These are phyloP conservation scores for Coffea eugenioides DNA, from an alignment of 257 asterid species.

Conservation along the genomic window DNA sequence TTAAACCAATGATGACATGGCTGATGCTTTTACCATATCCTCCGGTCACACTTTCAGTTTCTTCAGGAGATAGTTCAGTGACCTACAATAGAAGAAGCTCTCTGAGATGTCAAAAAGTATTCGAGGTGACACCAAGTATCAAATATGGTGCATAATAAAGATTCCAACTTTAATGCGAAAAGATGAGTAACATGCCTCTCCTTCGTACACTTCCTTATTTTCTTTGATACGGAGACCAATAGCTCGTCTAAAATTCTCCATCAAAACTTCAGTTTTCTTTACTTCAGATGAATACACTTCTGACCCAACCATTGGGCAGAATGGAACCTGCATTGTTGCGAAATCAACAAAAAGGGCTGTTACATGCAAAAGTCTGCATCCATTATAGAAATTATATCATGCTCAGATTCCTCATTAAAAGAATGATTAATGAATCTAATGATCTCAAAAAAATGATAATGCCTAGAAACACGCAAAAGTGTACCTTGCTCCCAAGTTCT, in stretches of 20 bases:
- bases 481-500: slow-evolving; percentile 98
- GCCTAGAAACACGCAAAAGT: neutral
- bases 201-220: slow-evolving; percentile 96
- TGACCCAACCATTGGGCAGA: slow-evolving; percentile 99
- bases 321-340: slow-evolving; percentile 63
- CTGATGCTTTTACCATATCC: slow-evolving; percentile 93
- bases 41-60: slow-evolving; percentile 87
- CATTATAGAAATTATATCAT: no score
- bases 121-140: neutral
- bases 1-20: slow-evolving; percentile 92
- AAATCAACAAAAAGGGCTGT: slow-evolving; percentile 11
- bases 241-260: slow-evolving; percentile 94
- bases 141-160: neutral
- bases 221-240: slow-evolving; percentile 95
- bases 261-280: slow-evolving; percentile 90
- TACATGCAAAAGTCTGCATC: no score
- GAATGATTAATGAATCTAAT: neutral
- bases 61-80: slow-evolving; percentile 94
- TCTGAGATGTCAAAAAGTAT: slow-evolving; percentile 1
- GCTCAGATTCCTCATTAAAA: neutral
- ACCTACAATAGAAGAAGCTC: slow-evolving; percentile 49
- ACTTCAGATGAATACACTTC: slow-evolving; percentile 98
- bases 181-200: slow-evolving; percentile 58
- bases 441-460: neutral
- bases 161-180: neutral